Conservation (phyloP, 1,284 basidiomycete species). For the Puccinia novopanici region DNA sequence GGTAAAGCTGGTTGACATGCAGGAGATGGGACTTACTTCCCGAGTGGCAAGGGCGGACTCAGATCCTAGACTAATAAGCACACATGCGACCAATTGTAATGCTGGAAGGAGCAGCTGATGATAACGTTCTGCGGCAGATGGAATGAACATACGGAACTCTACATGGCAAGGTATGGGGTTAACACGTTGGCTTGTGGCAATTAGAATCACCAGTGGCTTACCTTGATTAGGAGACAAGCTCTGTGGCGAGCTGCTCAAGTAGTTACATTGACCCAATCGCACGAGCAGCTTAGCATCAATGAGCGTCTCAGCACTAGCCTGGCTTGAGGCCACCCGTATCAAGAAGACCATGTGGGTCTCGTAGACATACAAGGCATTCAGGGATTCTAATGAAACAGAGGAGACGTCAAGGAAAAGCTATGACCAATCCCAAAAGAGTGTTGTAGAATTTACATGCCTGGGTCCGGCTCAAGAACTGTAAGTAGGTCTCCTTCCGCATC, state of each 20-base stretch:
- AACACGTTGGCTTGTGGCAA: background rate
- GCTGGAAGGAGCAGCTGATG: slow-evolving; percentile 83
- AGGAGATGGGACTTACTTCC: slow-evolving; percentile 60
- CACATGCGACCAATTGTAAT: slow-evolving; percentile 66
- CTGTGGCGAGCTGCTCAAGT: slow-evolving; percentile 77
- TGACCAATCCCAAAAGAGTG: background rate
- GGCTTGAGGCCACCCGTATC: slow-evolving; percentile 76
- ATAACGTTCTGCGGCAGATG: slow-evolving; percentile 81
- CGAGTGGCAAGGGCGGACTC: slow-evolving; percentile 67
- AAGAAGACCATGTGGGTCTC: slow-evolving; percentile 90
- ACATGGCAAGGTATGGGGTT: background rate
- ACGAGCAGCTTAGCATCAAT: slow-evolving; percentile 77
- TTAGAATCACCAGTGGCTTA: background rate
- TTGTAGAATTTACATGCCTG: slow-evolving; percentile 62
- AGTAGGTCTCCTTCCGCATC: slow-evolving; percentile 79
- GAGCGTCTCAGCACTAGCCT: slow-evolving; percentile 79
- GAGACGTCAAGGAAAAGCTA: background rate
- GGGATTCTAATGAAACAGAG: slow-evolving; percentile 61
- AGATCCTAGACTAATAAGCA: slow-evolving; percentile 45
- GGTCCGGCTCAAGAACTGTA: slow-evolving; percentile 80
- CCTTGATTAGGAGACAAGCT: slow-evolving; percentile 74
- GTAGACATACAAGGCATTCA: slow-evolving; percentile 91
- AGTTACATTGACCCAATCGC: slow-evolving; percentile 81
- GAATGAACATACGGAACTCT: slow-evolving; percentile 77
- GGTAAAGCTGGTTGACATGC: slow-evolving; percentile 11